phyloP scores from a whole-genome alignment of 768 basidiomycete species.

The Xerocomellus chrysenteron region DNA sequence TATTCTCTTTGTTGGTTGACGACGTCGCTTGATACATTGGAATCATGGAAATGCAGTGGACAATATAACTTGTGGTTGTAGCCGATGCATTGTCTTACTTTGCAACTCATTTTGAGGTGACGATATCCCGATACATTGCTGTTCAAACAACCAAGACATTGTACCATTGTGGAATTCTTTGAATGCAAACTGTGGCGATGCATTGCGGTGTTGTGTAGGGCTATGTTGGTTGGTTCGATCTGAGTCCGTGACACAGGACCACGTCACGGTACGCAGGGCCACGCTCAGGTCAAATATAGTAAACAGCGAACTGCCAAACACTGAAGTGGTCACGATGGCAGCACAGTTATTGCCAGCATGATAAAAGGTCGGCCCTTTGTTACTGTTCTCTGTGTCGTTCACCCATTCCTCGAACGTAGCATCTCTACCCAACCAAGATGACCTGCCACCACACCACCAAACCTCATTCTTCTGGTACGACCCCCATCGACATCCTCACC shows the following conservation, averaged over 20 bases:
- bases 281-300: no score
- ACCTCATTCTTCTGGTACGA: neutral
- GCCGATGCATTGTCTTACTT: neutral
- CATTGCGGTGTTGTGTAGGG: neutral
- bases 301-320: no score
- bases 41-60: neutral
- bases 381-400: neutral
- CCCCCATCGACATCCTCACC: slow-evolving; percentile 43
- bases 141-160: neutral
- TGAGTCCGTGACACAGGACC: no score
- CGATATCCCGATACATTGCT: neutral
- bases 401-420: neutral
- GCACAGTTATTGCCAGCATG: no score
- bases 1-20: slow-evolving; percentile 45
- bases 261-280: no score
- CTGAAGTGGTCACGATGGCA: no score
- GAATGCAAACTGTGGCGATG: no score
- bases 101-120: neutral
- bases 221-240: neutral
- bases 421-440: neutral
- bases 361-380: neutral
- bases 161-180: neutral
- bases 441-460: neutral
- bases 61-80: neutral
- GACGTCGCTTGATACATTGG: slow-evolving; percentile 31